Conservation (phyloP, 768 basidiomycete genomes). For the Amanita molliuscula region DNA sequence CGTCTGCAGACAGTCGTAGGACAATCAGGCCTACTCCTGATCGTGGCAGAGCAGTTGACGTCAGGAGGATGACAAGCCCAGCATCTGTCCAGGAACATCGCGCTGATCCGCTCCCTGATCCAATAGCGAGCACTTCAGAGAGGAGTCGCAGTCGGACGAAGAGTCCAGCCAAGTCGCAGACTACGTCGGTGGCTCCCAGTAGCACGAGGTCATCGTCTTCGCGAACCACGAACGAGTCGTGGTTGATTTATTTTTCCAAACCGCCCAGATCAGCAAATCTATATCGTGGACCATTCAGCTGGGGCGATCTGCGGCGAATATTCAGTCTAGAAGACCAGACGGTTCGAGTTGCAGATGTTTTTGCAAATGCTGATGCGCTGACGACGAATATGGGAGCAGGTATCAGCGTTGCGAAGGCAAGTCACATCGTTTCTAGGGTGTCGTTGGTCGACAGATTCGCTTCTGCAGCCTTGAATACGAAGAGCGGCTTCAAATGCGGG, state of each 20-base stretch:
- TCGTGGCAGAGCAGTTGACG: neutral
- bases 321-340: slow-evolving; percentile 27
- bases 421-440: neutral
- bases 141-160: neutral
- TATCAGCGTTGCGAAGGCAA: slow-evolving; percentile 15
- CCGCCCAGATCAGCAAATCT: neutral
- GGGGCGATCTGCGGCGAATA: slow-evolving; percentile 11
- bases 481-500: slow-evolving; percentile 29
- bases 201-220: neutral
- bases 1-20: neutral
- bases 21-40: neutral
- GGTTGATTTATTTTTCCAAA: neutral
- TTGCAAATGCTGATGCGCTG: neutral
- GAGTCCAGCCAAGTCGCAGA: neutral
- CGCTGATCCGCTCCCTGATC: neutral
- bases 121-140: neutral
- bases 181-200: neutral
- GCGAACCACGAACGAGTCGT: neutral
- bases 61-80: neutral
- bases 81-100: neutral
- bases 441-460: neutral
- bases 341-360: slow-evolving; percentile 20
- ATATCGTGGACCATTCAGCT: slow-evolving; percentile 12
- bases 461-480: slow-evolving; percentile 21
- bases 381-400: slow-evolving; percentile 9